A percentile compares a stretch with the other conserved stretches of the same genome.
These are phyloP conservation scores for Capsella bursapastoris DNA, from an alignment of 345 rosid genomes.

Conservation along the genomic window DNA sequence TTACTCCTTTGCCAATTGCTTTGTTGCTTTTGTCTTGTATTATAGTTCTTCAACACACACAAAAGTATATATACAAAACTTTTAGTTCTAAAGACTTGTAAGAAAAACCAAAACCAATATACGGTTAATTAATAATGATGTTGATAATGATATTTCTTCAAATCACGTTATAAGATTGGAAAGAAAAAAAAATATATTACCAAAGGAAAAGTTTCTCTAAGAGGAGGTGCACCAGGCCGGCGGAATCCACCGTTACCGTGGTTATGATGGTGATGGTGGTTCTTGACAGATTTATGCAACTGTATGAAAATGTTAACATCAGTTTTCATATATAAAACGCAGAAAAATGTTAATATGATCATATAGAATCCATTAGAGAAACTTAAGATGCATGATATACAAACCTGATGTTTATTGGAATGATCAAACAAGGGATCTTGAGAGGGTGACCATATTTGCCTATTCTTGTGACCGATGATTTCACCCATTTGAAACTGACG, in stretches of 20 bases:
- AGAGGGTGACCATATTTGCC: constrained; percentile 58
- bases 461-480: constrained; percentile 53
- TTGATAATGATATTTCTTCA: not conserved
- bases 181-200: constrained; percentile 1
- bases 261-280: constrained; percentile 6
- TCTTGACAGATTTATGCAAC: constrained; percentile 28
- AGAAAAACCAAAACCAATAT: not conserved
- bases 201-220: constrained; percentile 23
- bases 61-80: not conserved
- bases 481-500: constrained; percentile 47
- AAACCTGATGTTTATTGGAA: constrained; percentile 40
- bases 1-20: constrained; percentile 40
- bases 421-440: constrained; percentile 53
- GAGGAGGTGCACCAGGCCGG: not conserved
- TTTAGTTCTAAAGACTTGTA: not conserved
- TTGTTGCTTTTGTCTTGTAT: constrained; percentile 36
- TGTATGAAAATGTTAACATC: not conserved
- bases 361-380: not conserved
- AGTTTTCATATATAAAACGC: not conserved
- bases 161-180: not conserved
- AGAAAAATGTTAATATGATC: not conserved
- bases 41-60: constrained; percentile 35
- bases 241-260: constrained; percentile 9
- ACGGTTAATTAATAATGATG: not conserved
- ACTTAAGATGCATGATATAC: not conserved